Percentiles rank a stretch among this genome's conserved stretches.
phyloP scores from a whole-genome alignment of 768 basidiomycete species.

The Mycena leptocephala region DNA sequence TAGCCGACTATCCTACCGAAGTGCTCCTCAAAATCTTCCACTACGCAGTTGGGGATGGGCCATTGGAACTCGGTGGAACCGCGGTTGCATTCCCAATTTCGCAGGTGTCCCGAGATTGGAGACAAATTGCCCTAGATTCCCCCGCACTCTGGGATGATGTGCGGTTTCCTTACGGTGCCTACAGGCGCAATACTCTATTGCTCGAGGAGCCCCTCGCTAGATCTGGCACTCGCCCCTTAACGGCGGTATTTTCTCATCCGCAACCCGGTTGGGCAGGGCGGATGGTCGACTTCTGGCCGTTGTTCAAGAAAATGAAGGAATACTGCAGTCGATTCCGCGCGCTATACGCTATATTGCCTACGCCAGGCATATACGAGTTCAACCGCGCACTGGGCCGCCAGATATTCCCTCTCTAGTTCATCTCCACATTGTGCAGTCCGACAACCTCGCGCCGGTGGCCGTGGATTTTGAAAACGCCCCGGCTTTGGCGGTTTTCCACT shows the following conservation, averaged over 20 bases:
- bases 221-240: background rate
- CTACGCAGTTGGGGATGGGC: background rate
- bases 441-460: background rate
- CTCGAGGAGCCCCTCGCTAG: background rate
- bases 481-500: background rate
- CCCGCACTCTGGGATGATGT: constrained; percentile 19
- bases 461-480: constrained; percentile 10
- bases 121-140: constrained; percentile 12
- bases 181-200: background rate
- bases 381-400: background rate
- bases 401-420: constrained; percentile 3
- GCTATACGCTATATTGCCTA: constrained; percentile 15
- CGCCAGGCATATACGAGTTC: background rate
- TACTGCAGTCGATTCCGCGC: constrained; percentile 1
- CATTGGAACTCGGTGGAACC: constrained; percentile 9
- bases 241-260: constrained; percentile 2
- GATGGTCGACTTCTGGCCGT: background rate
- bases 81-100: too few species aligned
- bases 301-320: constrained; percentile 14
- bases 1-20: constrained; percentile 1
- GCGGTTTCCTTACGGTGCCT: constrained; percentile 2
- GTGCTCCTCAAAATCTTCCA: constrained; percentile 21
- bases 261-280: background rate
- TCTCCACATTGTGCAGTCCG: constrained; percentile 13
- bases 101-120: constrained; percentile 10